phyloP scores from a whole-genome alignment of 257 asterid species.

The Scutellaria barbata region DNA sequence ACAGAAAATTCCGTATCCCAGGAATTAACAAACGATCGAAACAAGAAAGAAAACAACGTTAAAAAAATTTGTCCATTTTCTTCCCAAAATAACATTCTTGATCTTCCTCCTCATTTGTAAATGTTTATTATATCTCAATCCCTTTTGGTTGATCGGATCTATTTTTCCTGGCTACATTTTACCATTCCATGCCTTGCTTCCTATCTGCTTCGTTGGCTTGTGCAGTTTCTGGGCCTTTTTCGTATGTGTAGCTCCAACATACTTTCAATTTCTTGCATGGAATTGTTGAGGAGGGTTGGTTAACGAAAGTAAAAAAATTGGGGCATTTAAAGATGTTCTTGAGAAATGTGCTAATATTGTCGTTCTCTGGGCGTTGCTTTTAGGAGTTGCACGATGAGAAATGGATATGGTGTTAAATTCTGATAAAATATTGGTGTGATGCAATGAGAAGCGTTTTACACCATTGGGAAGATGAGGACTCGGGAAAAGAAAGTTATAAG shows the following conservation, averaged over 20 bases:
- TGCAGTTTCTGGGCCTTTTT: conserved; percentile 10
- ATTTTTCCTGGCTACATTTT: conserved; percentile 13
- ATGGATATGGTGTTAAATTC: conserved; percentile 32
- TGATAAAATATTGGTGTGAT: conserved; percentile 40
- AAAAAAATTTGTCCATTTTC: too few relatives aligned
- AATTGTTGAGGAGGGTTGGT: conserved; percentile 30
- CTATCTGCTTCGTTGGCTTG: conserved; percentile 19
- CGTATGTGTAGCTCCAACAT: conserved; percentile 13
- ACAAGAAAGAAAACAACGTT: conserved; percentile 12
- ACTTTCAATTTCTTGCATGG: conserved; percentile 28
- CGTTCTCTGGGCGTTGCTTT: conserved; percentile 22
- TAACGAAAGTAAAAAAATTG: conserved; percentile 20
- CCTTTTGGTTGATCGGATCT: conserved; percentile 46
- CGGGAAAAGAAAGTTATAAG: conserved; percentile 49
- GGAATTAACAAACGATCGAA: conserved; percentile 30
- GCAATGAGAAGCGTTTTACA: conserved; percentile 59
- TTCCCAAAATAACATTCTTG: conserved; percentile 10
- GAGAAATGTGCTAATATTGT: conserved; percentile 30
- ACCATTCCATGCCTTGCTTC: conserved; percentile 31
- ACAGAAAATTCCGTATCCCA: conserved; percentile 23
- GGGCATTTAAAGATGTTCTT: conserved; percentile 31
- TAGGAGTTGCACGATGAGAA: conserved; percentile 24
- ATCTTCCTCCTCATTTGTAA: conserved; percentile 37
- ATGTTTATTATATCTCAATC: conserved; percentile 41
- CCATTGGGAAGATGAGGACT: conserved; percentile 52